Base-by-base conservation (phyloP, 2,329 filamentous ascomycete species). In the Allantophomopsis lycopodina region DNA sequence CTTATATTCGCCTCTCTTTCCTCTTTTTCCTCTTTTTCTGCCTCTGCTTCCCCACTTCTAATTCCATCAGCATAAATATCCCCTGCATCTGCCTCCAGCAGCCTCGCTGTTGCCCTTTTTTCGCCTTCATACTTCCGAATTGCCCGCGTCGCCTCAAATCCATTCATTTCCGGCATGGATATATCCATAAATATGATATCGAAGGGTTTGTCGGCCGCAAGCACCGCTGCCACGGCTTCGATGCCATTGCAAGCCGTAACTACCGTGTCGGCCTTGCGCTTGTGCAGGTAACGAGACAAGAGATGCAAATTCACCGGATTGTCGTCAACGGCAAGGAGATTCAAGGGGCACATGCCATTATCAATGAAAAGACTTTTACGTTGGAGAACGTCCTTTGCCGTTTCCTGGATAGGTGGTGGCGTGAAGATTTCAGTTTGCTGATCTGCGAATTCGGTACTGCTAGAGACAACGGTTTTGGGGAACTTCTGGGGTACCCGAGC, bases 151-250 rank as follows among this genome's bases (percentile, higher is more conserved):
- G 65, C 58, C 36, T 64, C 61, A n/a, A 69, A 51, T 0, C 66
- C 65, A 43, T 73, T 62, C 57, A 73, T 66, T 8, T 69, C 58
- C 0, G 69, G 70, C 70, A 74, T 74, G 38, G 63, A 63, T 6
- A 72, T 61, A 43, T 73, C 70, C 65, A 71, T 71, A 21, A 71
- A 58, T 5, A 70, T 57, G 17, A 67, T 55, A 21, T 60, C 59
- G 33, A 60, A 61, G 0, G 47, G 39, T 12, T 53, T 46, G 3
- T 46, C 43, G 1, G 42, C 46, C 30, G 41, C 38, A 35, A 56
- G 55, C 47, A 60, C 66, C 31, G 50, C 49, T 5, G 63, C 49
- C 2, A 71, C 57, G 2, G 68, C 68, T 50, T 69, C 59, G 6
- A 60, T 51, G 7, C 68, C 68, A 43, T 70, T 59, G 5, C 45